phyloP scores from a whole-genome alignment of 108 stramenopile species.

The Mediolabrus comicus region DNA sequence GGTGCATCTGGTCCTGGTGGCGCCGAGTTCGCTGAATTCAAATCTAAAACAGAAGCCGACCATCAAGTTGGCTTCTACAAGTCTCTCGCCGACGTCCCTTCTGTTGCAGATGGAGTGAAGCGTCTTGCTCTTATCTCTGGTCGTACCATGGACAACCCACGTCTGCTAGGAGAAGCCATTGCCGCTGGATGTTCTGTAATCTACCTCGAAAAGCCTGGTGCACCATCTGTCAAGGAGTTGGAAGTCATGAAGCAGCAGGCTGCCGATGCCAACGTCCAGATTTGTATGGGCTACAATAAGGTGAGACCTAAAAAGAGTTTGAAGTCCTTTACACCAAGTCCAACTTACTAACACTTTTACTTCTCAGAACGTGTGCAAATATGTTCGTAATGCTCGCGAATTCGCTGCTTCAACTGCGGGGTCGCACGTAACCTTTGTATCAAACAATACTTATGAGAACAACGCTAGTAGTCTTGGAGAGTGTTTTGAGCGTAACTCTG shows the following conservation, averaged over 20 bases:
- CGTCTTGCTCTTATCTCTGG: conserved; percentile 87
- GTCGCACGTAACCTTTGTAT: conserved; percentile 85
- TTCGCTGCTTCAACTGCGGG: conserved; percentile 55
- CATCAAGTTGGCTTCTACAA: conserved; percentile 76
- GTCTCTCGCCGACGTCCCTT: conserved; percentile 67
- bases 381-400: conserved; percentile 78
- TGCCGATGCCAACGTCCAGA: conserved; percentile 63
- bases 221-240: conserved; percentile 86
- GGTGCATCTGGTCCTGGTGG: conserved; percentile 78
- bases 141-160: conserved; percentile 89
- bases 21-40: conserved; percentile 77
- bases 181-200: conserved; percentile 65
- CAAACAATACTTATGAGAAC: conserved; percentile 91
- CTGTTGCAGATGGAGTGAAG: conserved; percentile 65
- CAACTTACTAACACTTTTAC: no score
- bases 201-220: conserved; percentile 92
- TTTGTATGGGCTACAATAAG: conserved; percentile 95
- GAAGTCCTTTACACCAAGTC: no score
- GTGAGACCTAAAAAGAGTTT: neutral
- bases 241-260: conserved; percentile 78
- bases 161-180: conserved; percentile 72
- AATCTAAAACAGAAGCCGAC: conserved; percentile 52
- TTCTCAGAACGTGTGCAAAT: conserved; percentile 90
- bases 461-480: conserved; percentile 79
- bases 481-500: conserved; percentile 92